Base-by-base conservation (phyloP, 257 asterid species). In the Nicotiana tabacum region DNA sequence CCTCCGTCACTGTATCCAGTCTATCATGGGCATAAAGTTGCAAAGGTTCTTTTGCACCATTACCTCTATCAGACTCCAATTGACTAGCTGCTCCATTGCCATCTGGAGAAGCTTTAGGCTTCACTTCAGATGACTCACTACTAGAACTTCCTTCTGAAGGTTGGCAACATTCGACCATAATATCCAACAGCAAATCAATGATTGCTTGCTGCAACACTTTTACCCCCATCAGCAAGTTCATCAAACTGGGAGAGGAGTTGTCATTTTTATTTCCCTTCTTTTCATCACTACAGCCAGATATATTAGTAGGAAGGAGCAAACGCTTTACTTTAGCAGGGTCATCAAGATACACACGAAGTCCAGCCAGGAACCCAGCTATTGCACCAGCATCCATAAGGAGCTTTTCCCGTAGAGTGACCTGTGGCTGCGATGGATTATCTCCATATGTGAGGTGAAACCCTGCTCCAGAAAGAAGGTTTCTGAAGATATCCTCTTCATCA, bases 101-200 rank as follows among this genome's bases (percentile, higher is more conserved):
- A 76, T 91, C 94, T 53, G 86, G 88, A 37, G 90, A 88, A 86
- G 92, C 89, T 87, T 92, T 92, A 87, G 96, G 89, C 85, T 92
- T 88, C 83, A 82, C 81, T 81, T 90, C 90, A 53, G 93, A 90
- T 65, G 89, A 90, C 87, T 88, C 98, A 70, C 87, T 93, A 69
- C 85, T 84, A 39, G 91, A 87, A 81, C 91, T 88, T 82, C 89
- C 95, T 81, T 93, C 98, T 11, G 95, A 93, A 74, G 98, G 98
- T 82, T 96, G 99, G 91, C 99, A 96, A 91, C 99, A 96, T 89
- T 96, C 98, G 33, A 96, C 99, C 99, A 96, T 96, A 84, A 94
- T 96, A 86, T 96, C 99, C 81, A 96, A 85, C 70, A 96, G 95
- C 74, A 96, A 87, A 90, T 96, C 99, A 87, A 96, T 88, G 83